A percentile compares a stretch with the other conserved stretches of the same genome.
Conservation (phyloP, 2,329 filamentous ascomycete genomes). For the Diplodia sapinea region DNA sequence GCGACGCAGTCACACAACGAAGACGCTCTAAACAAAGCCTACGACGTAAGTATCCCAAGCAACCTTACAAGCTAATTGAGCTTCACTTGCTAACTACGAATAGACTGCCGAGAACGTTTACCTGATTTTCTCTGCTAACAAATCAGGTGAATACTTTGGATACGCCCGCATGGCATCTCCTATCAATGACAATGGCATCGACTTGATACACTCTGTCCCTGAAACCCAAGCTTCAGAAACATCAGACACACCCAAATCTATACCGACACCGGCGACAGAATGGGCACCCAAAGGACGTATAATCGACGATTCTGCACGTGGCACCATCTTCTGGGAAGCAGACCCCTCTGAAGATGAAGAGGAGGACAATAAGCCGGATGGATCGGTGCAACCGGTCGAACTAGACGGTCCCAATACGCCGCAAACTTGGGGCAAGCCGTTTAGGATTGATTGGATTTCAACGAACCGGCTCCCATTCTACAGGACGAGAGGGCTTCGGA, state of each 20-base stretch:
- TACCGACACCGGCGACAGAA: slow-evolving; percentile 77
- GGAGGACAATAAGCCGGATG: slow-evolving; percentile 55
- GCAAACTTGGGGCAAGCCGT: slow-evolving; percentile 87
- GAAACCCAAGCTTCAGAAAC: slow-evolving; percentile 60
- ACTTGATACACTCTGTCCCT: slow-evolving; percentile 58
- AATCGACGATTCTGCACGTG: slow-evolving; percentile 90
- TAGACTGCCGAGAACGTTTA: slow-evolving; percentile 84
- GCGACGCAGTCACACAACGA: slow-evolving; percentile 96
- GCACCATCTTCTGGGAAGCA: slow-evolving; percentile 96
- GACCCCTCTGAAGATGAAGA: slow-evolving; percentile 64
- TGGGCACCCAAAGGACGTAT: slow-evolving; percentile 82
- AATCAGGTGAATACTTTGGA: slow-evolving; percentile 95
- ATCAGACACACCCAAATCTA: slow-evolving; percentile 76
- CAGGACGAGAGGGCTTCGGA: slow-evolving; percentile 81
- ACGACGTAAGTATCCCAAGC: slow-evolving; percentile 63
- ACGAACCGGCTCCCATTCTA: slow-evolving; percentile 86
- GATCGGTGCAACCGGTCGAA: slow-evolving; percentile 46
- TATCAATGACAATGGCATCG: slow-evolving; percentile 74
- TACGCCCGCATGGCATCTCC: slow-evolving; percentile 88
- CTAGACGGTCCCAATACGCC: slow-evolving; percentile 34
- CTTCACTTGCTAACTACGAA: slow-evolving; percentile 21
- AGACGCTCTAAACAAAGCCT: slow-evolving; percentile 79
- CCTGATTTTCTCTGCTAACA: slow-evolving; percentile 94
- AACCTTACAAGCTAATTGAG: not conserved
- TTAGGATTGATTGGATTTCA: slow-evolving; percentile 88